A percentile compares a stretch with the other conserved stretches of the same genome.
These are phyloP conservation scores for Neofusicoccum parvum DNA, from an alignment of 2,329 filamentous ascomycete genomes.

Conservation along the genomic window DNA sequence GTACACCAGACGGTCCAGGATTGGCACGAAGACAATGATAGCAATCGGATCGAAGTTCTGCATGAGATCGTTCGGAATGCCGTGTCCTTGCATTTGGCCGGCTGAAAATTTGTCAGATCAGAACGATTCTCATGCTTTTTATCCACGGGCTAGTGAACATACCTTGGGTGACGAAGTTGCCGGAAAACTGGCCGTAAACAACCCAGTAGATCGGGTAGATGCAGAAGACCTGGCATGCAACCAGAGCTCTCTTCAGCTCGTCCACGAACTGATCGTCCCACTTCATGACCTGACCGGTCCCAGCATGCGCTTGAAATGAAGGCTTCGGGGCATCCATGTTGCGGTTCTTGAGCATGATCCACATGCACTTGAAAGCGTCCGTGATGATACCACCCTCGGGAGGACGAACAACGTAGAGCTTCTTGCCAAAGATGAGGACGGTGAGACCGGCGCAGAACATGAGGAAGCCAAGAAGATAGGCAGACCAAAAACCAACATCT, in stretches of 20 bases:
- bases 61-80: constrained; percentile 53
- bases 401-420: constrained; percentile 42
- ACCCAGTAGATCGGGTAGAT: constrained; percentile 53
- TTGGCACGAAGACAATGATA: constrained; percentile 51
- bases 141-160: not conserved
- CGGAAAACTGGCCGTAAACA: constrained; percentile 44
- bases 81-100: constrained; percentile 47
- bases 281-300: constrained; percentile 47
- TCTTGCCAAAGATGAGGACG: constrained; percentile 46
- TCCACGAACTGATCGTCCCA: constrained; percentile 75
- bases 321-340: constrained; percentile 67
- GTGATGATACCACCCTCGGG: constrained; percentile 42
- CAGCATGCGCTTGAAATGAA: constrained; percentile 60
- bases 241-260: constrained; percentile 67
- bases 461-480: constrained; percentile 64
- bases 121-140: too few relatives aligned
- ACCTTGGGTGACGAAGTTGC: constrained; percentile 49
- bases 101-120: constrained; percentile 25
- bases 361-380: constrained; percentile 55
- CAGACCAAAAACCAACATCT: constrained; percentile 70
- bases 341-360: constrained; percentile 56
- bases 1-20: constrained; percentile 47
- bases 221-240: constrained; percentile 69
- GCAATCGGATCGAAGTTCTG: constrained; percentile 51
- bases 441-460: constrained; percentile 67